Evolutionary conservation across 2,329 filamentous ascomycete genomes (phyloP), one percentile per base, ranked within the genome.

Genomic region (Paecilomyces niveus): DNA sequence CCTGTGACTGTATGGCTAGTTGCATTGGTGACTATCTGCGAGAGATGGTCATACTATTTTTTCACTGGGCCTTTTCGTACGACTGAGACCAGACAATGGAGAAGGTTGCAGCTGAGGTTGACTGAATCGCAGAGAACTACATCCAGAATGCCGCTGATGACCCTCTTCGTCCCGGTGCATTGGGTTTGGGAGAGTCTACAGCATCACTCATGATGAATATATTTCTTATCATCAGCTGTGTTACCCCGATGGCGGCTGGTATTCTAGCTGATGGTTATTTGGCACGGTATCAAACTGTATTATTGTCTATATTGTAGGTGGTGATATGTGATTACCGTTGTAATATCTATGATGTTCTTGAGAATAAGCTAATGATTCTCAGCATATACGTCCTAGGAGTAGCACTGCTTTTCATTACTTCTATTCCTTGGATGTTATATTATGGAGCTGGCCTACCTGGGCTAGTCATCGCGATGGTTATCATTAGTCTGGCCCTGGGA

Each of bases 121-220:
- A 39, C 33, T n/a, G 13, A 39, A 39, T 3, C 13, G 11, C 11
- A 39, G 33, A 39, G 33, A 39, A 39, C 33, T 39, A 39, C 11
- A 9, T 39, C 33, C 33, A 39, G 33, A 39, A 39, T 9, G 9
- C 33, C 2, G 33, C 33, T 11, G 9, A 7, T n/a, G 33, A 39
- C 4, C 33, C 33, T 5, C 11, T 39, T 7, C 33, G 33, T 0
- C 76, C 82, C 2, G 81, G 80, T 66, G 83, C 82, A 50, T 71
- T 86, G 10, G 81, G 80, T 2, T 70, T 83, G 63, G 83, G 83
- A 6, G 78, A 85, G 64, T 78, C 80, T 56, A 78, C 78, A 22
- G 83, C 83, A 3, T 83, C 82, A 2, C 80, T 77, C 24, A 74
- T 86, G 9, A 80, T 80, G 59, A 77, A 81, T 53, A 83, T 81